Base-by-base conservation (phyloP, 2,329 filamentous ascomycete species). In the Venturia carpophila region DNA sequence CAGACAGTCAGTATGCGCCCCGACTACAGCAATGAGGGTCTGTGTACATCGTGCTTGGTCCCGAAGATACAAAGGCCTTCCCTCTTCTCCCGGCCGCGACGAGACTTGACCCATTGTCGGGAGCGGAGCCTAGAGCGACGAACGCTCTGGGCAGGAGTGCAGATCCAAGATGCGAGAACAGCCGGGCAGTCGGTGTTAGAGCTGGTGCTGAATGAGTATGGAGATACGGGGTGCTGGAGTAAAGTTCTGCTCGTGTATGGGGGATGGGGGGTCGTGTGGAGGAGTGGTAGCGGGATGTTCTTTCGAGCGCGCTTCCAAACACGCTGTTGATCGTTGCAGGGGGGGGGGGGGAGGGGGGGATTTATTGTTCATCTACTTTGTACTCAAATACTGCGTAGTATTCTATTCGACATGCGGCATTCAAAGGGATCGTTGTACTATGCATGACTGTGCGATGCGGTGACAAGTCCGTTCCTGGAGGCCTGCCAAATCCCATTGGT, bases 31-130 rank as follows among this genome's bases (percentile, higher is more conserved):
- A 60, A 60, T 62, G 65, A 60, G 66, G 63, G 68, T 66, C 71
- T 71, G 80, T 88, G 75, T 83, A 97, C 94, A 86, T 83, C 92
- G 87, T 75, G 85, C 90, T 82, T 96, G 94, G 75, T 99, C 94
- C 79, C 90, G 89, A 74, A 97, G 82, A 76, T 89, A 95, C 75
- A 97, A 80, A 71, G 85, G 79, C 71, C 86, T 83, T 75, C 87
- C 90, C 73, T 97, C 92, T 72, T 96, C 66, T 65, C 70, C 92
- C 72, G 88, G 87, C 78, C 87, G 89, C 82, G 92, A 97, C 76
- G 86, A 88, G 78, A 97, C 87, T 80, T 89, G 92, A 74, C 94
- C 94, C 94, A 99, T 99, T 24, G 63, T 42, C 41, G 21, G 19
- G 60, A 5, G 17, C 30, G 64, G 27, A 37, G 58, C 37, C 64